Evolutionary conservation across 306 rosid genomes (phyloP), one percentile per base, ranked within the genome.

Genomic region (Quercus variabilis): DNA sequence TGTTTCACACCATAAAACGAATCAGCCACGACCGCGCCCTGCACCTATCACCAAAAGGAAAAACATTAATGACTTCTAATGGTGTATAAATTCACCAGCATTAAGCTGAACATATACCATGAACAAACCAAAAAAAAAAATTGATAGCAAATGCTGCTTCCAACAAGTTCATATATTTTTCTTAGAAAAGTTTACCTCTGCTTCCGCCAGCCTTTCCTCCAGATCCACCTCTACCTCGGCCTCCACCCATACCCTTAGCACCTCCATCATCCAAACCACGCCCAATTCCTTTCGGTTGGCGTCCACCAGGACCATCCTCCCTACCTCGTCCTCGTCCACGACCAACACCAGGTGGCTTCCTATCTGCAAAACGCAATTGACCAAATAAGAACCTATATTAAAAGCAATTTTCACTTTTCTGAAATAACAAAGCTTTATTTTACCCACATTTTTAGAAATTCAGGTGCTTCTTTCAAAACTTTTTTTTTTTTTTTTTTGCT

Each of bases 291-390:
- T 92, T 94, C 11, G 86, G 26, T 75, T 77, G 95, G 41, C 99
- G 91, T 69, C 94, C 98, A 69, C 95, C 93, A 58, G 95, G 67
- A 74, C 87, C 96, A 31, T 96, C 99, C 33, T 93, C 92, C 41
- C 99, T 86, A 30, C 96, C 97, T 86, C 99, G 89, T 78, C 99
- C 99, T 82, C 99, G 93, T 69, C 99, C 98, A 18, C 98, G 98
- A 10, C 99, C 99, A 62, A 96, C 97, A 28, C 97, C 96, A 78
- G 94, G 99, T 35, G 99, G 99, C 83, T 90, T 96, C 78, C 99
- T 91, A 78, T 96, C 98, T 96, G 87, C 18, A 80, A 81, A 68
- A 67, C 6, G 17, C n/a, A 38, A 14, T 75, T 75, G 23, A 78
- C 31, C 46, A 49, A 65, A 55, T 11, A 71, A 64, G 23, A 21